These are phyloP conservation scores for Linnemannia elongata DNA, from an alignment of 192 early-diverging fungal species.

Conservation along the genomic window DNA sequence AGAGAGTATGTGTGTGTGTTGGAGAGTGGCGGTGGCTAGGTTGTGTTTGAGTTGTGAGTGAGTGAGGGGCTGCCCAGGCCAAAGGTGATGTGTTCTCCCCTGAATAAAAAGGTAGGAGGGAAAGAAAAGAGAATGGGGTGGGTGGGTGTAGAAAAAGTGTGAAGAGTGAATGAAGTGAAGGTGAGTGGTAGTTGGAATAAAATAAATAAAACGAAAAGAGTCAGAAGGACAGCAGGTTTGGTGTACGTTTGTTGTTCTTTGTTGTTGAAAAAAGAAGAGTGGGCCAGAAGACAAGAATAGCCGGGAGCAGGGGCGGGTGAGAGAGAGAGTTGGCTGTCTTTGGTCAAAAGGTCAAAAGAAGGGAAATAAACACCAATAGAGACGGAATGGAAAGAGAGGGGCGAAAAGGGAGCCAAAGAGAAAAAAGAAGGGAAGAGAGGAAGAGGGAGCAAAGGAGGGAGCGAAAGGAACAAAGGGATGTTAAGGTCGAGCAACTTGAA, in stretches of 20 bases:
- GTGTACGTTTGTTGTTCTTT: no score
- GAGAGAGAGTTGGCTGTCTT: background rate
- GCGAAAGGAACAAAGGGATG: background rate
- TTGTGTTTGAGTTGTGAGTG: background rate
- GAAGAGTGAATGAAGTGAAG: background rate
- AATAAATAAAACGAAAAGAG: background rate
- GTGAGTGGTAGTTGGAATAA: background rate
- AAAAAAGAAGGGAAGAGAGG: background rate
- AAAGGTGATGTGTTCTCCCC: background rate
- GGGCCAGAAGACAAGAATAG: background rate
- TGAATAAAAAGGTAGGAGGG: slow-evolving; percentile 1
- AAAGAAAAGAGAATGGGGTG: background rate
- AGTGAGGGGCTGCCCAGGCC: background rate
- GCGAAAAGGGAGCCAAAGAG: background rate
- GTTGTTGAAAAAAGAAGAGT: background rate
- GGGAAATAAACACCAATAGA: background rate
- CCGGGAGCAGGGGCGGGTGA: background rate
- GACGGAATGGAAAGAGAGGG: background rate
- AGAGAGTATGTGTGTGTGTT: background rate
- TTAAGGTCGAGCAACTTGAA: no score
- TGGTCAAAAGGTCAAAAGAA: background rate
- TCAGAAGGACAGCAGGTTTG: background rate
- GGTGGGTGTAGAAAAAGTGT: background rate
- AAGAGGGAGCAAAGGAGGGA: background rate
- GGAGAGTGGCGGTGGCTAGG: background rate